Percentiles rank a stretch among this genome's conserved stretches.
Conservation (phyloP, 805 yeast species). For the Yueomyces sp. region DNA sequence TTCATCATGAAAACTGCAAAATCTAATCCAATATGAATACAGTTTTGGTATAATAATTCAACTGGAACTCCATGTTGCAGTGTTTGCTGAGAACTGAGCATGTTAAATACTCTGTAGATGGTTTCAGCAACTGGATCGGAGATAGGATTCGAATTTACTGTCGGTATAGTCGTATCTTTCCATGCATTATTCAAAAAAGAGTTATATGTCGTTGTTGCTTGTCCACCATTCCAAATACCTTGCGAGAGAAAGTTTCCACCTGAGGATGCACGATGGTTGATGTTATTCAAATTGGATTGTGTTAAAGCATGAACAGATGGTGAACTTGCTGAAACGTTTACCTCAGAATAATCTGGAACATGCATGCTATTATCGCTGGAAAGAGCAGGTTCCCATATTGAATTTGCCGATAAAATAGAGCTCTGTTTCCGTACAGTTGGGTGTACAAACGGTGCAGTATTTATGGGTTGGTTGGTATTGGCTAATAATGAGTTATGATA, state of each 20-base stretch:
- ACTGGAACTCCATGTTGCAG: constrained; percentile 10
- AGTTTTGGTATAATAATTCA: constrained; percentile 13
- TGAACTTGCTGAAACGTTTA: not conserved
- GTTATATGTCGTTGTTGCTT: not conserved
- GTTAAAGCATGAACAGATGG: not conserved
- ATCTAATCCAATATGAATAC: constrained; percentile 6
- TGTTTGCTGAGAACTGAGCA: constrained; percentile 5
- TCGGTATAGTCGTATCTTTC: not conserved
- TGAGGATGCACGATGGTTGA: not conserved
- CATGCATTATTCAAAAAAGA: not conserved
- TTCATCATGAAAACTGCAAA: constrained; percentile 12
- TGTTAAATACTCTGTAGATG: not conserved
- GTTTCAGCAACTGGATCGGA: not conserved
- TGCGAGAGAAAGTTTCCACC: constrained; percentile 2
- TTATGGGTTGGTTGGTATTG: not conserved
- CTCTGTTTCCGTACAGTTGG: too few species aligned
- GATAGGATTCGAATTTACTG: not conserved
- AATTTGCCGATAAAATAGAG: not conserved
- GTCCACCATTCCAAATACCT: constrained; percentile 4
- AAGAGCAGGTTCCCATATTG: not conserved
- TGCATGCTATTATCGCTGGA: not conserved
- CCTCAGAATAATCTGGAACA: not conserved
- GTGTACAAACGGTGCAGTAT: not conserved
- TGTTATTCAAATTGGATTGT: not conserved
- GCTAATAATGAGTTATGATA: not conserved